Base-by-base conservation (phyloP, 306 rosid genomes). In the Ceratonia siliqua region DNA sequence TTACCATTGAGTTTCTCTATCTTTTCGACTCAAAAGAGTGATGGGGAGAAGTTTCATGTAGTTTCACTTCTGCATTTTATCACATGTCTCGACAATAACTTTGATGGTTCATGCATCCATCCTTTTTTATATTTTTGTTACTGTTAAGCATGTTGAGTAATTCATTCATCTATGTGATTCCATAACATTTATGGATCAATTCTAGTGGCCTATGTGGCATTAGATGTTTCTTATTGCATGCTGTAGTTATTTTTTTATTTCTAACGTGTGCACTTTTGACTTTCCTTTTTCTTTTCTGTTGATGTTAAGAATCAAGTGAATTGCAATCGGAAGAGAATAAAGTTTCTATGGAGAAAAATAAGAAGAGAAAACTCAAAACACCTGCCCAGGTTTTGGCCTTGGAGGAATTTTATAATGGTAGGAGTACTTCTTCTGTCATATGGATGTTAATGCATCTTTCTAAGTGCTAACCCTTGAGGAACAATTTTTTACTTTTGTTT, bases 381-480 rank as follows among this genome's bases (percentile, higher is more conserved):
- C 96, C 95, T 8, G 66, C 90, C 57, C 99, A 95, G 82, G 68
- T 92, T 79, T 73, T 20, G 70, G 97, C 86, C 62, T 78, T 95
- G 86, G 99, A 95, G 87, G 85, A 81, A 69, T 92, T 90, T 81
- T 95, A 95, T 81, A 79, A 80, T 42, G 99, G 99, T 95, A 83
- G 53, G 82, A 21, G 2, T 68, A 63, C 70, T 59, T 74, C 33
- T 73, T 64, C 48, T 67, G 59, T 67, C 17, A 8, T 59, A 62
- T 62, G n/a, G 22, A 27, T 76, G 55, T 62, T 62, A 28, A 54
- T 71, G 68, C 65, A 48, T 57, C 11, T 55, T 59, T 39, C 12
- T 22, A 83, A 53, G 35, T 62, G 80, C 63, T 75, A 49, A 48
- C 52, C 55, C 69, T 75, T 74, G 67, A 73, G 57, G 75, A 58